phyloP scores from a whole-genome alignment of 768 basidiomycete genomes.

The Symmetrospora coprosmae region DNA sequence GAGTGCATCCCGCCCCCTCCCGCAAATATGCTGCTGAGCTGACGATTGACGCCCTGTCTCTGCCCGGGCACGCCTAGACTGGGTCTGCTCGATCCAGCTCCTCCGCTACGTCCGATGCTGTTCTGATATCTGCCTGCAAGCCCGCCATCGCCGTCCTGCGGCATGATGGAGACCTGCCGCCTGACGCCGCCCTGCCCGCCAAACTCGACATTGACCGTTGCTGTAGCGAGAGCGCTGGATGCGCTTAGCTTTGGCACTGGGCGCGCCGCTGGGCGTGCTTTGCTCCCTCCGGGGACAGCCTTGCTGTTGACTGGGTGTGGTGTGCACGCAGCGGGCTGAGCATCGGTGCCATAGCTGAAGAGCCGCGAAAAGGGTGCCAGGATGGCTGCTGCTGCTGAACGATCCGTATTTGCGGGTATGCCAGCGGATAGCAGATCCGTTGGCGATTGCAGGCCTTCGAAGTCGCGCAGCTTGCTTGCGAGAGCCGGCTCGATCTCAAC shows the following conservation, averaged over 20 bases:
- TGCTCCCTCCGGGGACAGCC: neutral
- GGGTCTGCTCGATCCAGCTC: constrained; percentile 15
- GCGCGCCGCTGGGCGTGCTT: neutral
- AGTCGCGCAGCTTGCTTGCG: constrained; percentile 57
- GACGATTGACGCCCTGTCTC: constrained; percentile 32
- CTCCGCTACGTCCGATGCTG: neutral
- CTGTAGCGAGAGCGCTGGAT: constrained; percentile 70
- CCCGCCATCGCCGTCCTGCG: neutral
- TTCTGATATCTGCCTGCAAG: neutral
- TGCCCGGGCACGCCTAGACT: constrained; percentile 32
- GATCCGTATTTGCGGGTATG: neutral
- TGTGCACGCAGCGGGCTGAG: neutral
- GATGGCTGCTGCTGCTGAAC: constrained; percentile 32
- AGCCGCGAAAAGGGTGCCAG: constrained; percentile 35
- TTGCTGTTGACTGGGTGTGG: neutral
- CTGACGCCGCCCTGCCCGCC: constrained; percentile 43
- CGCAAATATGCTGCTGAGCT: constrained; percentile 77
- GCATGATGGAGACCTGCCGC: constrained; percentile 13
- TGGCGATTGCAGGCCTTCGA: constrained; percentile 49
- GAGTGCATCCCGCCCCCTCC: constrained; percentile 46
- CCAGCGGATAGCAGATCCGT: constrained; percentile 28
- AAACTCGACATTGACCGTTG: constrained; percentile 94
- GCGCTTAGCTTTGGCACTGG: constrained; percentile 64
- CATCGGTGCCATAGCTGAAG: constrained; percentile 24
- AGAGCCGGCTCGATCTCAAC: constrained; percentile 72